Evolutionary conservation across 257 asterid genomes (phyloP), one percentile per base, ranked within the genome.

Genomic region (Dorcoceras hygrometricum): DNA sequence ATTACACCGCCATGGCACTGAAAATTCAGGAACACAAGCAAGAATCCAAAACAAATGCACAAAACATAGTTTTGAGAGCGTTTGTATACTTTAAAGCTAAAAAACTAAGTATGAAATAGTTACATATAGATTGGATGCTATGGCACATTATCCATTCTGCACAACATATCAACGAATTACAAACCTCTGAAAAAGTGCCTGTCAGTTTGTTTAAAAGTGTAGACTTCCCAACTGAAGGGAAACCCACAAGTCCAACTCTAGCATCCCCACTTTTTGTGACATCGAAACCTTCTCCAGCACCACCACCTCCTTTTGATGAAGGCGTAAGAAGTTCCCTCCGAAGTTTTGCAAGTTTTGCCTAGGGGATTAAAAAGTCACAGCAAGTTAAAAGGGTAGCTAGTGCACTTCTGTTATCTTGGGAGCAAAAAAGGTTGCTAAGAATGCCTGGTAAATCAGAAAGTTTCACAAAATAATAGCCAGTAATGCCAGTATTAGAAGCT

Each of bases 261-360:
- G 99, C 73, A 82, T 94, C 99, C 24, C 99, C 99, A 77, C 99
- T 94, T 85, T 94, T 94, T 48, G 99, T 90, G 75, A 94, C 97
- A 77, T 90, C 99, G 73, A 94, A 94, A 65, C 99, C 99, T 82
- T 90, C 97, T 65, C 99, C 99, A 62, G 97, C 95, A 69, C 97
- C 99, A 73, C 90, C 99, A 64, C 95, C 99, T 67, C 99, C 99
- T 79, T 94, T 94, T 8, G 99, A 75, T 22, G 96, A 23, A 31
- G 99, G 99, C 18, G 92, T 61, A 62, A 94, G 95, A 74, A 94
- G 86, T 70, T 94, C 99, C 79, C 99, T 81, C 56, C 99, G 87
- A 57, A 94, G 97, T 78, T 94, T 94, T 26, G 99, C 99, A 65
- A 94, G 93, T 75, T 94, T 94, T 34, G 99, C 99, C 99, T 94